Percentiles rank a stretch among this genome's conserved stretches.
Evolutionary conservation across 176 grass and related monocot species (phyloP).

Genomic region (Chrysopogon serrulatus): DNA sequence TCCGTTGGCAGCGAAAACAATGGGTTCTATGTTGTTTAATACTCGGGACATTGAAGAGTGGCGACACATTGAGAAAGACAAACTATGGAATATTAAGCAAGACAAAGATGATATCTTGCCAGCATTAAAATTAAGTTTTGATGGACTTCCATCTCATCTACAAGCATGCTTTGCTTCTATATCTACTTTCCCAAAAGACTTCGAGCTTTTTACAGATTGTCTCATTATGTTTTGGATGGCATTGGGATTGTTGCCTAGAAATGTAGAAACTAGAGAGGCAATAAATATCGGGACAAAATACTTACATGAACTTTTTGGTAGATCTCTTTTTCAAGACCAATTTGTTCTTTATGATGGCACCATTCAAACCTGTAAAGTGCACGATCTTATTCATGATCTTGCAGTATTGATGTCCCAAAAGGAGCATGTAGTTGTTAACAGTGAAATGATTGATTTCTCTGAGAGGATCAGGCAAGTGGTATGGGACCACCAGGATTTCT

Average conservation of each 20-base stretch:
- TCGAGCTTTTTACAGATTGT: not conserved
- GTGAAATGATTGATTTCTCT: not conserved
- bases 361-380: not conserved
- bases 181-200: not conserved
- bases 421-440: not conserved
- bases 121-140: not conserved
- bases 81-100: not conserved
- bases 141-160: constrained; percentile 2
- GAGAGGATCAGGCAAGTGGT: not conserved
- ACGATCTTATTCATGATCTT: not conserved
- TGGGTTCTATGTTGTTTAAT: not conserved
- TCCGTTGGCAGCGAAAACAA: not conserved
- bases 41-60: not conserved
- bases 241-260: not conserved
- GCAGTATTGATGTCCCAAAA: not conserved
- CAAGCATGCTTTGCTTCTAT: not conserved
- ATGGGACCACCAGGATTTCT: not conserved
- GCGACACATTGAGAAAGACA: not conserved
- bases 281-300: not conserved
- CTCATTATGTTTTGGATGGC: not conserved
- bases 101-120: not conserved
- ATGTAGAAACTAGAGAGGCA: too few relatives aligned
- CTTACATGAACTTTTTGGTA: not conserved
- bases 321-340: constrained; percentile 13
- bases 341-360: not conserved